phyloP scores from a whole-genome alignment of 148 eudicot genomes.

The Cornus controversa region DNA sequence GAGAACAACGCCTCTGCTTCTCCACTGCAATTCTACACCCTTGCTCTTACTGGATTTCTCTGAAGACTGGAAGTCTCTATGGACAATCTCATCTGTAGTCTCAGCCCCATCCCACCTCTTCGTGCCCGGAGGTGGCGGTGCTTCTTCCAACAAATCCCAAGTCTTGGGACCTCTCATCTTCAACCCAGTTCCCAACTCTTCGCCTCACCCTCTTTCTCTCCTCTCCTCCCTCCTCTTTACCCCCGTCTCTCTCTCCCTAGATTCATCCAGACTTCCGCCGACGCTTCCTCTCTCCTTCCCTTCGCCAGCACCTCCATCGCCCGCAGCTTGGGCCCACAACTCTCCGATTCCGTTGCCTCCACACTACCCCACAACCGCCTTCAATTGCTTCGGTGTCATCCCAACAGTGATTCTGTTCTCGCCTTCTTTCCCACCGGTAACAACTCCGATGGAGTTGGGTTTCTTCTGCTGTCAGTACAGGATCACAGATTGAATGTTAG shows the following conservation, averaged over 20 bases:
- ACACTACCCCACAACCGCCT: slow-evolving; percentile 36
- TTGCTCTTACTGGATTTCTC: slow-evolving; percentile 42
- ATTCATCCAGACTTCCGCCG: slow-evolving; percentile 36
- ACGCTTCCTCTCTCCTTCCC: slow-evolving; percentile 26
- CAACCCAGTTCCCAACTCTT: slow-evolving; percentile 21
- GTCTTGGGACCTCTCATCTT: slow-evolving; percentile 36
- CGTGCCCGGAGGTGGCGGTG: not conserved
- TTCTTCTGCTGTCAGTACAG: slow-evolving; percentile 27
- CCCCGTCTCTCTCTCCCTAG: slow-evolving; percentile 47
- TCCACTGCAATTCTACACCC: too few relatives aligned
- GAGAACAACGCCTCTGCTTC: too few relatives aligned
- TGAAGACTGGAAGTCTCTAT: slow-evolving; percentile 47
- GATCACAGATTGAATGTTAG: slow-evolving; percentile 24
- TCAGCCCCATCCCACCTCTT: slow-evolving; percentile 42
- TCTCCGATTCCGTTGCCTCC: not conserved
- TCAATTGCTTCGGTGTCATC: slow-evolving; percentile 39
- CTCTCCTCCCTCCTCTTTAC: slow-evolving; percentile 45
- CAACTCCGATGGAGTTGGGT: slow-evolving; percentile 63
- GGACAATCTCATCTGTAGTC: slow-evolving; percentile 34
- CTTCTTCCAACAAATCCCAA: not conserved
- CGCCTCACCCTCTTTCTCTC: slow-evolving; percentile 17
- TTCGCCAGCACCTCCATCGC: slow-evolving; percentile 35
- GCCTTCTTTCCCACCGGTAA: slow-evolving; percentile 60
- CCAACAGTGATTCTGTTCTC: slow-evolving; percentile 29
- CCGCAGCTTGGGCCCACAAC: slow-evolving; percentile 7